Evolutionary conservation across 1,139 yeast genomes (phyloP).

Genomic region (Zygosaccharomyces sapae): DNA sequence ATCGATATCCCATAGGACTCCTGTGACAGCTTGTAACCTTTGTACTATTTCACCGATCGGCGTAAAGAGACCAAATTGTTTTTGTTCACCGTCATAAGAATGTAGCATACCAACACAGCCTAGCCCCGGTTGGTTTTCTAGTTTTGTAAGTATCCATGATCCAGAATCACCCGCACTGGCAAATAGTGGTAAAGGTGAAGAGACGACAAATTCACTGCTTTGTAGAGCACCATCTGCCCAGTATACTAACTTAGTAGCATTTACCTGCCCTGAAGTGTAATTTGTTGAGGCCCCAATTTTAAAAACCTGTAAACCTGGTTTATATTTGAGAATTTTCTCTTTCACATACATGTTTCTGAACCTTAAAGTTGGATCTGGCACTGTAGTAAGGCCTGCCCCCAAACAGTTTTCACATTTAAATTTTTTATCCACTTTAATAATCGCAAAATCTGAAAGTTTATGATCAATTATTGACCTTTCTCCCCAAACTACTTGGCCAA

Average conservation of each 20-base stretch:
- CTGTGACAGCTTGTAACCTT: conserved; percentile 72
- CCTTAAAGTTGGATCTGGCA: conserved; percentile 77
- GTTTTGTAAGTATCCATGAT: conserved; percentile 70
- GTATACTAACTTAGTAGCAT: conserved; percentile 78
- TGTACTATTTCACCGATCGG: conserved; percentile 71
- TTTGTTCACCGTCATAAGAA: conserved; percentile 86
- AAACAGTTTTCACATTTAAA: conserved; percentile 62
- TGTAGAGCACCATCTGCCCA: conserved; percentile 92
- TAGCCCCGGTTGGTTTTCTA: conserved; percentile 59
- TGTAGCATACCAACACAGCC: conserved; percentile 94
- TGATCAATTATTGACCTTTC: conserved; percentile 67
- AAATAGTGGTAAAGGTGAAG: conserved; percentile 50
- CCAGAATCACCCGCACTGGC: conserved; percentile 97
- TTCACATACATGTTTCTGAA: conserved; percentile 70
- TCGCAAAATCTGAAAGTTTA: conserved; percentile 73
- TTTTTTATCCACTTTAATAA: conserved; percentile 62
- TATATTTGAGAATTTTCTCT: conserved; percentile 44
- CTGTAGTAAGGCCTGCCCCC: conserved; percentile 75
- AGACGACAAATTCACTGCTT: conserved; percentile 81
- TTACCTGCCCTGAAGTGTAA: conserved; percentile 70
- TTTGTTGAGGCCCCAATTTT: conserved; percentile 88
- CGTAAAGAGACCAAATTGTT: conserved; percentile 85
- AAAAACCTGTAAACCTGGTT: conserved; percentile 70
- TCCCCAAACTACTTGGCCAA: conserved; percentile 93
- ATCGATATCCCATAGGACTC: conserved; percentile 81